Percentiles rank a stretch among this genome's conserved stretches.
Conservation (phyloP, 2,329 filamentous ascomycete genomes). For the Aspergillus intermedius region DNA sequence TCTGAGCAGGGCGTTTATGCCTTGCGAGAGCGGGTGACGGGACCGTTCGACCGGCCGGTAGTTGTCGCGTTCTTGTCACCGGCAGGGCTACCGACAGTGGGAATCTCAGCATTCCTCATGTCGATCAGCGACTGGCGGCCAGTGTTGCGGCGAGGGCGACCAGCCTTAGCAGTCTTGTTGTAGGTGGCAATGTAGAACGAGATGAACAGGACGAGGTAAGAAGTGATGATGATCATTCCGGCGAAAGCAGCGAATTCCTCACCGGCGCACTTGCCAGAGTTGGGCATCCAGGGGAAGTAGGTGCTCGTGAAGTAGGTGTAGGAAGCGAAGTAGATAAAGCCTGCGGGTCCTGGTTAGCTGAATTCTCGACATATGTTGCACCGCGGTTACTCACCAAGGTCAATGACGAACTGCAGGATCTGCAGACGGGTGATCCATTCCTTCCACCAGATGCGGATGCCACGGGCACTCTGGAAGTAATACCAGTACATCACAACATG, state of each 20-base stretch:
- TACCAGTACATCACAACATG: conserved; percentile 99
- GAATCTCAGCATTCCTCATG: conserved; percentile 66
- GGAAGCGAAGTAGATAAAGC: conserved; percentile 98
- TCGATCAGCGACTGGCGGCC: conserved; percentile 82
- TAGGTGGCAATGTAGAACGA: conserved; percentile 98
- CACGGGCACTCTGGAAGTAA: conserved; percentile 98
- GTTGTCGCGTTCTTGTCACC: conserved; percentile 26
- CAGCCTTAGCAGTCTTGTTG: conserved; percentile 55
- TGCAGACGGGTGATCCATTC: conserved; percentile 98
- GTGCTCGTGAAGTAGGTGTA: conserved; percentile 95
- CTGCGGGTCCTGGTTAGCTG: conserved; percentile 40
- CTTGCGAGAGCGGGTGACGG: conserved; percentile 43
- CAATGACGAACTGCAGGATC: conserved; percentile 94
- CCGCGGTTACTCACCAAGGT: conserved; percentile 63
- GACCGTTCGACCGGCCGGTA: conserved; percentile 37
- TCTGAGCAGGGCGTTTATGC: conserved; percentile 27
- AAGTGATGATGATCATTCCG: conserved; percentile 85
- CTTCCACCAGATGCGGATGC: conserved; percentile 98
- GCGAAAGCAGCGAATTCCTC: conserved; percentile 95
- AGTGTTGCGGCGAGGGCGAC: conserved; percentile 48
- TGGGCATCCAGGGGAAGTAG: conserved; percentile 82
- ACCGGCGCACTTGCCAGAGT: conserved; percentile 77
- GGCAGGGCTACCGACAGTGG: conserved; percentile 25
- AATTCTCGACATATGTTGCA: neutral
- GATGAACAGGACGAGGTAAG: conserved; percentile 97